Conservation (phyloP, 148 eudicot species). For the Rhododendron ferrugineum region DNA sequence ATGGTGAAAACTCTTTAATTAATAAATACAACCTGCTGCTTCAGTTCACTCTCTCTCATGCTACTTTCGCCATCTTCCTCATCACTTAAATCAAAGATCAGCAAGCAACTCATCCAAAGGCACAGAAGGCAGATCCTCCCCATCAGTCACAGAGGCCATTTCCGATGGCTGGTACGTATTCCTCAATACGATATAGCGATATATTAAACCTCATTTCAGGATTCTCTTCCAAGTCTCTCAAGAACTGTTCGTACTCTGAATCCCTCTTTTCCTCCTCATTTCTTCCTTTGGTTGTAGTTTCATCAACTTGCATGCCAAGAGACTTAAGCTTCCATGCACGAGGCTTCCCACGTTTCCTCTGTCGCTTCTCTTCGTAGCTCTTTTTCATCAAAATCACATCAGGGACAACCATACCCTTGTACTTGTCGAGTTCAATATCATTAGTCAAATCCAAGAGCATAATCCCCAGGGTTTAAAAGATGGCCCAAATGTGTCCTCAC, state of each 20-base stretch:
- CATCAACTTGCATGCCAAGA: conserved; percentile 60
- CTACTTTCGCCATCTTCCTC: conserved; percentile 31
- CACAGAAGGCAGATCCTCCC: conserved; percentile 52
- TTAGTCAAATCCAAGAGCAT: conserved; percentile 76
- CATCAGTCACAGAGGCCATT: conserved; percentile 48
- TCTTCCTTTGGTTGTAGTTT: conserved; percentile 27
- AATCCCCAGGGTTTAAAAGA: conserved; percentile 52
- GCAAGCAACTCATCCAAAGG: conserved; percentile 70
- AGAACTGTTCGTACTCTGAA: conserved; percentile 61
- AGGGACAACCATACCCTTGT: conserved; percentile 47
- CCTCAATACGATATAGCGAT: conserved; percentile 54
- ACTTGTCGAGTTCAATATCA: conserved; percentile 57
- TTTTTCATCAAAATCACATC: conserved; percentile 60
- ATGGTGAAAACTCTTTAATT: neutral
- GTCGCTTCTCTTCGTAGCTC: conserved; percentile 70
- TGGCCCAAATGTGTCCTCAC: conserved; percentile 66
- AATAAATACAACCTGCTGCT: neutral
- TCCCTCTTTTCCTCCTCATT: conserved; percentile 43
- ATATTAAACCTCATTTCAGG: conserved; percentile 65
- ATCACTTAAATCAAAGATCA: conserved; percentile 46
- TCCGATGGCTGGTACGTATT: conserved; percentile 59
- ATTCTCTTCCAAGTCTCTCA: conserved; percentile 67
- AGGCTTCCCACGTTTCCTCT: conserved; percentile 54
- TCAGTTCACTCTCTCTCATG: conserved; percentile 50
- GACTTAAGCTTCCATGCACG: conserved; percentile 75